Evolutionary conservation across 768 basidiomycete species (phyloP).

Genomic region (Trametes cinnabarina): DNA sequence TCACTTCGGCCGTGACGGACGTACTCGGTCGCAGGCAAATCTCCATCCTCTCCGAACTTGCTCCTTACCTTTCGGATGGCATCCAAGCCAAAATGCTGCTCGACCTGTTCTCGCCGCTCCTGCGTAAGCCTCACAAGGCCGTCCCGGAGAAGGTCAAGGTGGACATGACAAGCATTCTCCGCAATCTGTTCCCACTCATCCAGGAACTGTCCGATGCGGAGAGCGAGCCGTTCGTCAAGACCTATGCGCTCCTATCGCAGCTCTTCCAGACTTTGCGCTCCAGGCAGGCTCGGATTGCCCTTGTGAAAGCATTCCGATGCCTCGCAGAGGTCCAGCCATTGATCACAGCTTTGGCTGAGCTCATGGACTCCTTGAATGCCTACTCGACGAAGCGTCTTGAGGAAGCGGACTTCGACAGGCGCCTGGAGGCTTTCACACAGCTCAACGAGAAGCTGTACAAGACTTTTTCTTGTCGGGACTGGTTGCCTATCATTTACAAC

Average conservation of each 20-base stretch:
- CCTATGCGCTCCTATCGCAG: slow-evolving; percentile 66
- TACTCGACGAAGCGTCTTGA: slow-evolving; percentile 81
- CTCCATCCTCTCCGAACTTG: slow-evolving; percentile 72
- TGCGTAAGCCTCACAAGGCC: slow-evolving; percentile 71
- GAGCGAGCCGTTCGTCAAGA: slow-evolving; percentile 46
- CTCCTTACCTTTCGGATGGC: slow-evolving; percentile 67
- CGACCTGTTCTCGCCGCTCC: slow-evolving; percentile 69
- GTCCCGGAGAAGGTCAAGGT: slow-evolving; percentile 86
- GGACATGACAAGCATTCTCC: slow-evolving; percentile 72
- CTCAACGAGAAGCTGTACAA: slow-evolving; percentile 68
- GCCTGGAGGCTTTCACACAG: slow-evolving; percentile 68
- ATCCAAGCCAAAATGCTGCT: slow-evolving; percentile 73
- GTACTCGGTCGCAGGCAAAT: slow-evolving; percentile 82
- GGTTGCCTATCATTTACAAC: slow-evolving; percentile 84
- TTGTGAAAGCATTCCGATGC: slow-evolving; percentile 63
- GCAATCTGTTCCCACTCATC: slow-evolving; percentile 63
- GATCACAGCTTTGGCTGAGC: slow-evolving; percentile 46
- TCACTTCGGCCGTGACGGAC: slow-evolving; percentile 44
- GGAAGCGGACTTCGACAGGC: slow-evolving; percentile 89
- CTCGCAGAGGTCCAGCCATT: slow-evolving; percentile 47
- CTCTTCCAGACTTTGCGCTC: slow-evolving; percentile 77
- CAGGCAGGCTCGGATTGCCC: slow-evolving; percentile 64
- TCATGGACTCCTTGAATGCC: slow-evolving; percentile 75
- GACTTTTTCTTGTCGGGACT: slow-evolving; percentile 48
- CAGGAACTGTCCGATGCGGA: slow-evolving; percentile 51